phyloP scores from a whole-genome alignment of 1,139 yeast species.

The Waltiozyma sp. region DNA sequence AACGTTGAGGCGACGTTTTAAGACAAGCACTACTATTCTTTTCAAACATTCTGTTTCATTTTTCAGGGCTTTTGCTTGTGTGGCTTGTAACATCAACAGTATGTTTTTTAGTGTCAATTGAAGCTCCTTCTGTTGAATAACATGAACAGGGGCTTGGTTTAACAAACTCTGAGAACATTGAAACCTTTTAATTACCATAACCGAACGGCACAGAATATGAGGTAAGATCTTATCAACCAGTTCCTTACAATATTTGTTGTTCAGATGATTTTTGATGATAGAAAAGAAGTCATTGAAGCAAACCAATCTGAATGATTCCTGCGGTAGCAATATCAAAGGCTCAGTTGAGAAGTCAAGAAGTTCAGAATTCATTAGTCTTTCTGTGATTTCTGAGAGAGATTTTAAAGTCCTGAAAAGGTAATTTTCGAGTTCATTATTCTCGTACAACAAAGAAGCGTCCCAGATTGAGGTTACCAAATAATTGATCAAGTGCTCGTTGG shows the following conservation, averaged over 20 bases:
- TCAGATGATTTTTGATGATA: slow-evolving; percentile 16
- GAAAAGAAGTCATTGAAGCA: slow-evolving; percentile 39
- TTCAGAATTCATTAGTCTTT: slow-evolving; percentile 22
- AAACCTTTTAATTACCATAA: slow-evolving; percentile 39
- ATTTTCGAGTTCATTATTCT: slow-evolving; percentile 34
- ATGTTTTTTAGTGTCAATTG: slow-evolving; percentile 25
- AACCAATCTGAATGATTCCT: slow-evolving; percentile 31
- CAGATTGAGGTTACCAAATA: slow-evolving; percentile 35
- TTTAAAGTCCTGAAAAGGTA: slow-evolving; percentile 22
- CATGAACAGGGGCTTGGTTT: slow-evolving; percentile 42
- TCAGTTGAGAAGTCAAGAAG: slow-evolving; percentile 34
- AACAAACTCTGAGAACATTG: slow-evolving; percentile 40
- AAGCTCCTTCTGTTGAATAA: slow-evolving; percentile 40
- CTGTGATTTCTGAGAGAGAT: slow-evolving; percentile 21
- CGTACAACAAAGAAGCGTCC: slow-evolving; percentile 40
- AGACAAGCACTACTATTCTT: too few species aligned
- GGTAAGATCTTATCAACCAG: slow-evolving; percentile 27
- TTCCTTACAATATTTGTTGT: too few species aligned
- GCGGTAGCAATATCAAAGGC: slow-evolving; percentile 24
- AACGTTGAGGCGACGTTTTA: too few species aligned
- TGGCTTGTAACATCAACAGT: slow-evolving; percentile 1
- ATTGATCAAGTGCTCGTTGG: slow-evolving; percentile 25
- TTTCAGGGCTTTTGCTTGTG: too few species aligned
- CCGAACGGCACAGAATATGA: slow-evolving; percentile 35
- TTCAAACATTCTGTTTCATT: too few species aligned